phyloP scores from a whole-genome alignment of 2,329 filamentous ascomycete species.

The Calonectria hawksworthii region DNA sequence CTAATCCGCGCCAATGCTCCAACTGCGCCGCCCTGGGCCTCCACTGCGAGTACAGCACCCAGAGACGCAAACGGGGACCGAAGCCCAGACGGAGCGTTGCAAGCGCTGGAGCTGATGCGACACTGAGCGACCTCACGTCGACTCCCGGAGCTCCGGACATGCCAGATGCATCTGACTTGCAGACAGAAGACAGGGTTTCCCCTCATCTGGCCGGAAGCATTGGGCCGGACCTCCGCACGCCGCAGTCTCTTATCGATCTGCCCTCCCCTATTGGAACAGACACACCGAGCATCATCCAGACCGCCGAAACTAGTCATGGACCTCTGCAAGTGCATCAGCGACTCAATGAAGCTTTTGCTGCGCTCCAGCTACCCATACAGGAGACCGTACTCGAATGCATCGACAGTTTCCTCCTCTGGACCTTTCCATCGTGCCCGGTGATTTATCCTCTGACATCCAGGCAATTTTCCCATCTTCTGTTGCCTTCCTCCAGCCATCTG shows the following conservation, averaged over 20 bases:
- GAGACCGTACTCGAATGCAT: conserved; percentile 7
- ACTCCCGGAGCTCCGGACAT: neutral
- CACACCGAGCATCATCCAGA: neutral
- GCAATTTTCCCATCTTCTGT: neutral
- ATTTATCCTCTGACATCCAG: neutral
- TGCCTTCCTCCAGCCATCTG: neutral
- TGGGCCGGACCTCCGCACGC: neutral
- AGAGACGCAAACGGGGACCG: conserved; percentile 27
- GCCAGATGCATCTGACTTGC: neutral
- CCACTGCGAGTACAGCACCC: conserved; percentile 18
- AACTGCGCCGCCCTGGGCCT: conserved; percentile 14
- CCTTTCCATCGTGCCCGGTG: conserved; percentile 10
- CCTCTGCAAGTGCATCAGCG: conserved; percentile 8
- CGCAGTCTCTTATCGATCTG: neutral
- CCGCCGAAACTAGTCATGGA: neutral
- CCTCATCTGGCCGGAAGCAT: neutral
- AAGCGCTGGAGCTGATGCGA: neutral
- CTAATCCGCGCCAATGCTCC: conserved; percentile 6
- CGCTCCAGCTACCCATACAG: neutral
- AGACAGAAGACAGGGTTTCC: neutral
- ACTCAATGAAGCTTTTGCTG: conserved; percentile 1
- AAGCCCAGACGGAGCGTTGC: conserved; percentile 3
- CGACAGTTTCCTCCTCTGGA: conserved; percentile 3
- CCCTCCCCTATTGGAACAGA: neutral
- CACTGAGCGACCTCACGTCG: too few relatives aligned